These are phyloP conservation scores for Exophiala sp. DNA, from an alignment of 2,329 filamentous ascomycete species.

Conservation along the genomic window DNA sequence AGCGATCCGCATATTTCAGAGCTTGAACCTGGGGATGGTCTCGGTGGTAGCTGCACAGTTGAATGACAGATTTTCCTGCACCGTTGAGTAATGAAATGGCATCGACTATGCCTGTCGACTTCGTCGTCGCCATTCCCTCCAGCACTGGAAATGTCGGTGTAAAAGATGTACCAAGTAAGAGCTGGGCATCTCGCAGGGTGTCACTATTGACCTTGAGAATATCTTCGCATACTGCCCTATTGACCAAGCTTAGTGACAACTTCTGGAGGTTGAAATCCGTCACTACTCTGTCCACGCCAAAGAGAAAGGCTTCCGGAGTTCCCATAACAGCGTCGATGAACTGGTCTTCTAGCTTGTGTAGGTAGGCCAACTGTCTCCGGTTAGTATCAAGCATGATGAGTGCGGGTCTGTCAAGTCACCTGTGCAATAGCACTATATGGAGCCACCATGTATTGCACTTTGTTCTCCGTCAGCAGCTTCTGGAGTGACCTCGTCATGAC, in stretches of 20 bases:
- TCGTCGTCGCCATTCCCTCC: conserved; percentile 53
- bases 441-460: conserved; percentile 71
- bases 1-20: conserved; percentile 75
- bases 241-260: conserved; percentile 56
- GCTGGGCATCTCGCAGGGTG: conserved; percentile 59
- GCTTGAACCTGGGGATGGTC: conserved; percentile 69
- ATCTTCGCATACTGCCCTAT: conserved; percentile 64
- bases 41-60: conserved; percentile 69
- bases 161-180: conserved; percentile 78
- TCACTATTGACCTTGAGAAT: conserved; percentile 34
- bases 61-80: conserved; percentile 61
- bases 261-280: conserved; percentile 51
- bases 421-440: conserved; percentile 85
- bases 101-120: conserved; percentile 56
- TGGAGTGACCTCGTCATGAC: conserved; percentile 73
- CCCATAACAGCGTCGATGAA: conserved; percentile 72
- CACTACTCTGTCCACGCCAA: conserved; percentile 72
- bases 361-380: conserved; percentile 56
- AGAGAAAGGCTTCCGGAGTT: conserved; percentile 76
- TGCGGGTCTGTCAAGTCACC: conserved; percentile 46
- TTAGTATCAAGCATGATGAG: background rate
- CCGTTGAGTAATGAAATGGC: conserved; percentile 70
- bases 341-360: conserved; percentile 54
- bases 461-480: conserved; percentile 61
- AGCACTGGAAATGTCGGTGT: conserved; percentile 73